Evolutionary conservation across 2,329 filamentous ascomycete species (phyloP), one percentile per base, ranked within the genome.

Genomic region (Fusarium annulatum): DNA sequence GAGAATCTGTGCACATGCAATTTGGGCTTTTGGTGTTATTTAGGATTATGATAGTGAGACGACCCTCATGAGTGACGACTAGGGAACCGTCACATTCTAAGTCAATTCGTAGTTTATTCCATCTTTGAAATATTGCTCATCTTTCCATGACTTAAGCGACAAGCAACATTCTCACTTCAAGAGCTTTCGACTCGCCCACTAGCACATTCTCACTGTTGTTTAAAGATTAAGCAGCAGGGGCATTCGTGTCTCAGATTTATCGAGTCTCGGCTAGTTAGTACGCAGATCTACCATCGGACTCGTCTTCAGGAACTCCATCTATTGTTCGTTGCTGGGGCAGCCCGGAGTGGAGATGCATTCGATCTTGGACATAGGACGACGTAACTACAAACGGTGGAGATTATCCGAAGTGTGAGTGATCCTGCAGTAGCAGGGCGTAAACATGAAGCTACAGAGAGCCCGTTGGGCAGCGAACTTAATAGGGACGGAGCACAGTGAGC

Each of bases 11-110:
- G 34, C 11, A 53, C 16, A 34, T 53, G 26, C 43, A 57, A 39
- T 46, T 63, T 61, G 58, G 51, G 56, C 69, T 72, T 62, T 74
- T 72, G 72, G 66, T 77, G 72, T 80, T 78, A 68, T 74, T 79
- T 78, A 67, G 77, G 73, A 79, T 80, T 73, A 80, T 73, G 79
- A 80, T 78, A 79, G 74, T 78, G 74, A 79, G 72, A 80, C 61
- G 79, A 80, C 70, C 67, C 69, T 80, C 62, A 80, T 78, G 79
- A 79, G 72, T 79, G 74, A 80, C 75, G 79, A 77, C 75, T 77
- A 75, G 76, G 60, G 73, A 78, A 77, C 74, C 69, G 55, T 71
- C 68, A 65, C 64, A 76, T 78, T 79, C 76, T 73, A 61, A 78
- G 75, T 79, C 77, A 76, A 67, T 75, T 79, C 66, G 70, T 72